phyloP scores from a whole-genome alignment of 352 stramenopile genomes.

The Pythium phragmitis region DNA sequence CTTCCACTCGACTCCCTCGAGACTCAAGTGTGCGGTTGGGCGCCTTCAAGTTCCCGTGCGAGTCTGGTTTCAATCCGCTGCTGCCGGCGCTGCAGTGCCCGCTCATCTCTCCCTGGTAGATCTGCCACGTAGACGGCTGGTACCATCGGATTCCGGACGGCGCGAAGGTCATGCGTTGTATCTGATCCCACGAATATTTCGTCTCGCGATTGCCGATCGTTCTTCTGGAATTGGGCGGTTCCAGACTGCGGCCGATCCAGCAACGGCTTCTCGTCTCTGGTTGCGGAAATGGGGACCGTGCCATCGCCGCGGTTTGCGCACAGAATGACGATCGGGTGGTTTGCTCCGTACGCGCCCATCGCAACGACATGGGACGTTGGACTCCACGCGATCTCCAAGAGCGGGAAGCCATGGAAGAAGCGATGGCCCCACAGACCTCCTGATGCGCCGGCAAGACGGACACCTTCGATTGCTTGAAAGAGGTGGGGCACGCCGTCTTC shows the following conservation, averaged over 20 bases:
- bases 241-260: neutral
- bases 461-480: constrained; percentile 52
- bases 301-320: constrained; percentile 45
- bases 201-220: neutral
- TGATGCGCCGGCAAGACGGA: constrained; percentile 31
- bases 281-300: neutral
- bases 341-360: constrained; percentile 59
- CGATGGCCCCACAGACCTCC: constrained; percentile 50
- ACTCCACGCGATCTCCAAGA: constrained; percentile 65
- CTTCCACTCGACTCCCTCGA: neutral
- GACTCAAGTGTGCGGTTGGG: neutral
- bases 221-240: neutral
- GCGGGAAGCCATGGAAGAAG: constrained; percentile 53
- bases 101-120: constrained; percentile 29
- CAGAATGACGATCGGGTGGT: constrained; percentile 62
- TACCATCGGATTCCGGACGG: neutral
- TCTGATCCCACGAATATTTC: neutral
- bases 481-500: constrained; percentile 61
- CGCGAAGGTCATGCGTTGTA: neutral
- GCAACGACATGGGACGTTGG: constrained; percentile 60
- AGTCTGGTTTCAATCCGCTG: constrained; percentile 51
- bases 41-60: constrained; percentile 12
- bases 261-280: neutral
- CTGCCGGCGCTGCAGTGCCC: constrained; percentile 42
- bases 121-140: neutral